Conservation (phyloP, 2,329 filamentous ascomycete species). For the Talaromyces albobiverticillius region DNA sequence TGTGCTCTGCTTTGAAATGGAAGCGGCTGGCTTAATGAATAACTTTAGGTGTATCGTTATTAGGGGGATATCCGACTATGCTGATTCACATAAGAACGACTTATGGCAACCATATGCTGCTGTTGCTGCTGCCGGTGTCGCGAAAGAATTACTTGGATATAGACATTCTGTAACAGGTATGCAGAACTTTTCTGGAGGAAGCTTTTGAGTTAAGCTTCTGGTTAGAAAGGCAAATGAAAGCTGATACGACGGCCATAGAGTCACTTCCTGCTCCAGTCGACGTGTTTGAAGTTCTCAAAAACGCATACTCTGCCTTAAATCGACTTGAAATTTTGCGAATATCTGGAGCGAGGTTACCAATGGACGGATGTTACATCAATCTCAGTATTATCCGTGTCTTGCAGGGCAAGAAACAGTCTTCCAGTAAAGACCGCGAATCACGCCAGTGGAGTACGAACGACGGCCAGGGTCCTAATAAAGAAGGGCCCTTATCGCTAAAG, state of each 20-base stretch:
- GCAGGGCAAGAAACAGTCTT: not conserved
- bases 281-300: not conserved
- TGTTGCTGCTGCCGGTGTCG: not conserved
- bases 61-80: slow-evolving; percentile 1
- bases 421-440: not conserved
- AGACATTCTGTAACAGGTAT: not conserved
- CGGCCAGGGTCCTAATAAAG: not conserved
- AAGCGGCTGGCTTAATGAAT: not conserved
- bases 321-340: not conserved
- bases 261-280: not conserved
- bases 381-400: not conserved
- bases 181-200: not conserved
- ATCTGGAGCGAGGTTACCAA: not conserved
- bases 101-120: not conserved
- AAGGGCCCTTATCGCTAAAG: not conserved
- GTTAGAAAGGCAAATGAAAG: not conserved
- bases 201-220: not conserved
- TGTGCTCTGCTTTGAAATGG: not conserved
- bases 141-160: slow-evolving; percentile 1
- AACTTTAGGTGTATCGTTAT: slow-evolving; percentile 1
- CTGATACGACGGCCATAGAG: not conserved
- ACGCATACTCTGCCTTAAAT: not conserved
- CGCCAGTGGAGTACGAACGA: not conserved
- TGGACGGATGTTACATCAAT: not conserved
- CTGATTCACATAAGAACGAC: slow-evolving; percentile 2